Evolutionary conservation across 192 early-diverging fungal genomes (phyloP), one percentile per base, ranked within the genome.

Genomic region (Coemansia umbellata): DNA sequence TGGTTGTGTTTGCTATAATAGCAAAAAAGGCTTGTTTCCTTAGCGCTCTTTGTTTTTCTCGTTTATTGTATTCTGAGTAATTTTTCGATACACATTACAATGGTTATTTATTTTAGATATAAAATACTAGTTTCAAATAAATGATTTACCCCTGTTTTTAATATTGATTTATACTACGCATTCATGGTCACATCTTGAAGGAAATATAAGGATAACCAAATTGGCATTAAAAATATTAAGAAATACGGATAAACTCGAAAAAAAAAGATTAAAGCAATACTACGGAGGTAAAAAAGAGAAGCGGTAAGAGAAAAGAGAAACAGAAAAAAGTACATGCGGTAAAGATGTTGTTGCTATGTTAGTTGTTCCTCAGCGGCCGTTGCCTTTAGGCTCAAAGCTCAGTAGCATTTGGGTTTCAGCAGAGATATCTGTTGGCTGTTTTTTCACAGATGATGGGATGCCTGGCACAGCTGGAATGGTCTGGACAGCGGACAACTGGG

Each of bases 381-480:
- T 33, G 2, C 59, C 11, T 9, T 33, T 45, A 1, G 69, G 43
- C 14, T 67, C 57, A 60, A 75, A 75, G 45, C 43, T 68, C 17
- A 75, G 57, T 39, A 75, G 60, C 72, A 75, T 75, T 26, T 64
- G 72, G 1, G 63, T 62, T 24, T 75, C 72, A 8, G 72, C 60
- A 13, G 65, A 67, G 4, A 74, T 67, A 11, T 19, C 24, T 14
- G 60, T 58, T 9, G 58, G 28, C 8, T 57, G 39, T 15, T 35
- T 33, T 23, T 42, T 51, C 1, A 45, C 11, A 4, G 24, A 5
- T 13, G 43, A 27, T 14, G 28, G 8, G 2, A 11, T 14, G 23
- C 24, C 43, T 26, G 43, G 24, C 14, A 45, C 28, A 3, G 43
- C 6, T 26, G 24, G 43, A 6, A n/a, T 14, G 17, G 43, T 13